Evolutionary conservation across 192 early-diverging fungal species (phyloP).

Genomic region (Umbelopsis ramanniana): DNA sequence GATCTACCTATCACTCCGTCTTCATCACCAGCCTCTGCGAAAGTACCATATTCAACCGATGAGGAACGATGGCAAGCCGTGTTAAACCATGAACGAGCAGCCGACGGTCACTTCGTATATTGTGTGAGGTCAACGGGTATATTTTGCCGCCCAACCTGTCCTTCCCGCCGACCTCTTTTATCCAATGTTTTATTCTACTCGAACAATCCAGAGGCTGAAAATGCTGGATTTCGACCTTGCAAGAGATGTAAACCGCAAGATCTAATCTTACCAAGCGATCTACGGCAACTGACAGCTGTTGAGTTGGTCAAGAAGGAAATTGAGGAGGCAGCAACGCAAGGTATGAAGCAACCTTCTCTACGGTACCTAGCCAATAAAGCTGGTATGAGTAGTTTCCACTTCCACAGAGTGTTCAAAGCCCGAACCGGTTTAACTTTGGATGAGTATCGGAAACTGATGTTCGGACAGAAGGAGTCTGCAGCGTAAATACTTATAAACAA

Average conservation of each 20-base stretch:
- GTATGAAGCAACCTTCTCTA: background rate
- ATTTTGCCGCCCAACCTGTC: slow-evolving; percentile 16
- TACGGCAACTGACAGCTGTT: background rate
- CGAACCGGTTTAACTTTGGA: slow-evolving; percentile 5
- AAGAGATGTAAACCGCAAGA: slow-evolving; percentile 18
- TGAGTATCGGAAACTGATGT: background rate
- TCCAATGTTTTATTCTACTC: slow-evolving; percentile 3
- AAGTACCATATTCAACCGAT: background rate
- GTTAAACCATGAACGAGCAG: background rate
- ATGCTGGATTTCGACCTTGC: slow-evolving; percentile 10
- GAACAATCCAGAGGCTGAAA: background rate
- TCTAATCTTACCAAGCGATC: background rate
- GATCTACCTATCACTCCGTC: too few relatives aligned
- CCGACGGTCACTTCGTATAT: slow-evolving; percentile 18
- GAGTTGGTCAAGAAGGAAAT: slow-evolving; percentile 2
- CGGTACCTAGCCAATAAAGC: background rate
- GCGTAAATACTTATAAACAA: too few relatives aligned
- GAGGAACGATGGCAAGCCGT: slow-evolving; percentile 5
- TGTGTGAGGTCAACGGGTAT: slow-evolving; percentile 9
- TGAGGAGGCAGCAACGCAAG: background rate
- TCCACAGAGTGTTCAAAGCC: slow-evolving; percentile 20
- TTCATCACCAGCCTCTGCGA: background rate
- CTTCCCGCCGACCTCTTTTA: background rate
- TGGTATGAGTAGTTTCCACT: slow-evolving; percentile 19
- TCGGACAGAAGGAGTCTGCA: background rate